Percentiles rank a stretch among this genome's conserved stretches.
Evolutionary conservation across 2,329 filamentous ascomycete genomes (phyloP).

Genomic region (Trichoderma atrobrunneum): DNA sequence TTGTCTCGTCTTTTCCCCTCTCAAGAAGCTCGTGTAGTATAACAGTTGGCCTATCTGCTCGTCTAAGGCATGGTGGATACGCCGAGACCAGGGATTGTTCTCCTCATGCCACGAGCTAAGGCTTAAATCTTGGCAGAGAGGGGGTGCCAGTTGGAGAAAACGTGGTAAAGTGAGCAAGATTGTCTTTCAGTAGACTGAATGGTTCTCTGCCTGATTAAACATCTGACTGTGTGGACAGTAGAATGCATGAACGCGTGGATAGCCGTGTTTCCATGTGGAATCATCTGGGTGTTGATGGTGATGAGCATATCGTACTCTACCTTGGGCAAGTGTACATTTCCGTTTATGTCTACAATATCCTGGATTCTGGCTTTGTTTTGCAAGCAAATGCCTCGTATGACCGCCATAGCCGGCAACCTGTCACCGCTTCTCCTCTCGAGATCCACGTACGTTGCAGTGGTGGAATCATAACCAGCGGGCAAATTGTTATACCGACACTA

Average conservation of each 20-base stretch:
- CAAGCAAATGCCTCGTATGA: neutral
- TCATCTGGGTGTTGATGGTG: neutral
- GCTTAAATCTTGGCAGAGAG: neutral
- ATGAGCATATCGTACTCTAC: neutral
- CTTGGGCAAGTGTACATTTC: neutral
- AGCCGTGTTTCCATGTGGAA: neutral
- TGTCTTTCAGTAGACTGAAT: neutral
- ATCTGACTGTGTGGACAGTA: neutral
- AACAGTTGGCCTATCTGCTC: neutral
- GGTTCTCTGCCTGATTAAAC: neutral
- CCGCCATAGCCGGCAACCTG: neutral
- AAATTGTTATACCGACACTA: neutral
- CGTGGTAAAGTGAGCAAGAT: neutral
- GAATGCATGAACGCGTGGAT: neutral
- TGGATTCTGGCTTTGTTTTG: too few relatives aligned
- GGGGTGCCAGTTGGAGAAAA: neutral
- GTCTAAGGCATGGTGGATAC: neutral
- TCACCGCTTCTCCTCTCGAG: neutral
- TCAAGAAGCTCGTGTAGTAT: neutral
- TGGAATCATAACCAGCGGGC: neutral
- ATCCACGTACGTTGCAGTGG: neutral
- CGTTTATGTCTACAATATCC: neutral
- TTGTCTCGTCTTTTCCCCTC: neutral
- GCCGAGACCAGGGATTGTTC: neutral
- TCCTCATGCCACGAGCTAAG: neutral